Evolutionary conservation across 176 grass and related monocot species (phyloP).

Genomic region (Zea mays): Zm-B73-REFERENCE-NAM-5.0 NC_050096.1:18399001-18399500

Average conservation of each 20-base stretch:
- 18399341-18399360: constrained; percentile 33
- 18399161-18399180: constrained; percentile 23
- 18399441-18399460: constrained; percentile 74
- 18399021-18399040: constrained; percentile 22
- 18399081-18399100: constrained; percentile 23
- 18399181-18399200: background rate
- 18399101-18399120: background rate
- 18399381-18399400: constrained; percentile 64
- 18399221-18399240: no score
- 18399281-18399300: background rate
- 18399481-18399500: background rate
- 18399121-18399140: constrained; percentile 13
- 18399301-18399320: background rate
- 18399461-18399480: constrained; percentile 35
- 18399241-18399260: background rate
- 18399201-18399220: background rate
- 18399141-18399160: constrained; percentile 41
- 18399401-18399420: constrained; percentile 81
- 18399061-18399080: constrained; percentile 48
- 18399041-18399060: background rate
- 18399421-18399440: constrained; percentile 73
- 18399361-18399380: constrained; percentile 81
- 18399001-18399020: constrained; percentile 39
- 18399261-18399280: constrained; percentile 1
- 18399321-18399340: no score